Conservation (phyloP, 805 yeast genomes). For the Isabelozyma rhagii region DNA sequence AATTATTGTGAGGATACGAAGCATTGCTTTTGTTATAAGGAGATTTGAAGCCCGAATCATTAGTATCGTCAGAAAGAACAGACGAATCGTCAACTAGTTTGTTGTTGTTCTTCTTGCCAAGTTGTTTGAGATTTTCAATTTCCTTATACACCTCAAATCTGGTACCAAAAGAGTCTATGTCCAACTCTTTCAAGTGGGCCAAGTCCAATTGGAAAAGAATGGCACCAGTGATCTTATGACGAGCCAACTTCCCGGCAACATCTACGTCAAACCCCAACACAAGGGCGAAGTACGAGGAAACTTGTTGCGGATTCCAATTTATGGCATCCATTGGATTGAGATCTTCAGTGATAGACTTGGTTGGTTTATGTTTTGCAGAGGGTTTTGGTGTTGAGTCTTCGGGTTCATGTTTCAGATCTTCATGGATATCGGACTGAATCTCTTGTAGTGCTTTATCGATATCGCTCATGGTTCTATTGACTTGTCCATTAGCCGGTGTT, state of each 20-base stretch:
- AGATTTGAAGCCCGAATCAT: conserved; percentile 7
- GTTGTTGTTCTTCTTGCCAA: background rate
- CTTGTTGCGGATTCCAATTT: conserved; percentile 85
- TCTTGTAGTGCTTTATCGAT: conserved; percentile 73
- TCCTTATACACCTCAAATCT: conserved; percentile 89
- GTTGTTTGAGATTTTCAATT: conserved; percentile 62
- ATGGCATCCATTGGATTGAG: conserved; percentile 49
- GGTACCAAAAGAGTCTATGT: conserved; percentile 90
- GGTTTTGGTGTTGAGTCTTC: conserved; percentile 3
- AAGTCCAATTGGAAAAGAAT: conserved; percentile 84
- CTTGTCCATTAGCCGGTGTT: conserved; percentile 19
- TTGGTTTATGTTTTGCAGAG: background rate
- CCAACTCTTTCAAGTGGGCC: conserved; percentile 84
- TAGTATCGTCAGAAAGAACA: conserved; percentile 1
- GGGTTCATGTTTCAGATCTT: background rate
- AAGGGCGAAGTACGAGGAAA: conserved; percentile 68
- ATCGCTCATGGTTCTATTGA: conserved; percentile 59
- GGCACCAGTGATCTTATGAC: conserved; percentile 86
- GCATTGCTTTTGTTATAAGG: conserved; percentile 1
- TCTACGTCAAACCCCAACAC: conserved; percentile 68
- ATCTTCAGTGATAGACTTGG: conserved; percentile 17
- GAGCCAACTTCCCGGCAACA: conserved; percentile 75
- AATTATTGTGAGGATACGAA: conserved; percentile 6
- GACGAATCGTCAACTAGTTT: background rate
- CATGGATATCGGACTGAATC: conserved; percentile 33